These are phyloP conservation scores for Verticillium dahliae DNA, from an alignment of 2,329 filamentous ascomycete species.

Conservation along the genomic window DNA sequence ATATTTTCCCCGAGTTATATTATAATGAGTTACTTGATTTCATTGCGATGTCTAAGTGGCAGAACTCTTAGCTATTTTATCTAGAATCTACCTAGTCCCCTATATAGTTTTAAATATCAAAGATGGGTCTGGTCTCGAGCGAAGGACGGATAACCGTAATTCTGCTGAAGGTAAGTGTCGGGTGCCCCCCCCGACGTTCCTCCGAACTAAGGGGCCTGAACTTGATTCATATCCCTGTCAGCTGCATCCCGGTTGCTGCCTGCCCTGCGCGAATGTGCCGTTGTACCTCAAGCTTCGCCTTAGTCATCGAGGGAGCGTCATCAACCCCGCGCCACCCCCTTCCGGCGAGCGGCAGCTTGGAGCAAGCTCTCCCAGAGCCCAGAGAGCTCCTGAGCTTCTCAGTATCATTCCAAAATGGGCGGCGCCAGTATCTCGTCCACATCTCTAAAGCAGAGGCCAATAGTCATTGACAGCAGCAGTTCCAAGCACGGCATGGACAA, in stretches of 20 bases:
- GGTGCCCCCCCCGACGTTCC: too few relatives aligned
- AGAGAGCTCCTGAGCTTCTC: not conserved
- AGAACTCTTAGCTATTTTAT: conserved; percentile 7
- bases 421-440: not conserved
- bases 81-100: not conserved
- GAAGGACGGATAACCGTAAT: not conserved
- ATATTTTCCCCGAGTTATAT: conserved; percentile 18
- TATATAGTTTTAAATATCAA: not conserved
- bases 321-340: not conserved
- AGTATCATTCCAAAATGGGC: not conserved
- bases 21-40: conserved; percentile 18
- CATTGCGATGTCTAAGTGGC: conserved; percentile 15
- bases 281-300: not conserved
- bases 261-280: not conserved
- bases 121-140: not conserved
- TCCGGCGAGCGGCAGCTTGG: not conserved
- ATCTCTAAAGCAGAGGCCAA: not conserved
- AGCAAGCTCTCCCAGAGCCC: too few relatives aligned
- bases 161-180: too few relatives aligned
- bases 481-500: conserved; percentile 12
- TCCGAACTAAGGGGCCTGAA: too few relatives aligned
- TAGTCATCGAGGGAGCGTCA: not conserved
- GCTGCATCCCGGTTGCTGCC: not conserved
- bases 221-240: too few relatives aligned
- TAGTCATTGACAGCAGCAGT: not conserved